phyloP scores from a whole-genome alignment of 2,329 filamentous ascomycete species.

The Didymella arachidicola region DNA sequence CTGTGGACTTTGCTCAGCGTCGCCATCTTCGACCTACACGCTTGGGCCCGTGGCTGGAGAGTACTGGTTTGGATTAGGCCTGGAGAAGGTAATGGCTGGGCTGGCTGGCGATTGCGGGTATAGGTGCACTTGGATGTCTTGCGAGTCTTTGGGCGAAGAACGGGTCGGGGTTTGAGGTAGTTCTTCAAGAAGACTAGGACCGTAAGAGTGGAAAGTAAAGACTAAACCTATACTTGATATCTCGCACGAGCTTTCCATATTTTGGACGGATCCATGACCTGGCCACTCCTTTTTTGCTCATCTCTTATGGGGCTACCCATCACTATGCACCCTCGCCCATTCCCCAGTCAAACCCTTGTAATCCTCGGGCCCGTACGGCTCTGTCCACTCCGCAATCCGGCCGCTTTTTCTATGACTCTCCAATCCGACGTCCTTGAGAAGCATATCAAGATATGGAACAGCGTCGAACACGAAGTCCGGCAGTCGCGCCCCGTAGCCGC shows the following conservation, averaged over 20 bases:
- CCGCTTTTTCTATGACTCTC: conserved; percentile 14
- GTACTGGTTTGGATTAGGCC: conserved; percentile 62
- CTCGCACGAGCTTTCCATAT: neutral
- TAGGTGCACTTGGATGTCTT: conserved; percentile 13
- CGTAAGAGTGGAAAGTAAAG: neutral
- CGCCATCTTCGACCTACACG: conserved; percentile 75
- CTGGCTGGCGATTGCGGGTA: conserved; percentile 62
- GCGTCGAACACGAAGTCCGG: conserved; percentile 80
- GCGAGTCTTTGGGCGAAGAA: conserved; percentile 19
- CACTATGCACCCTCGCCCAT: conserved; percentile 51
- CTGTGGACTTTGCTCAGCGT: conserved; percentile 67
- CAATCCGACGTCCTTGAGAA: conserved; percentile 24
- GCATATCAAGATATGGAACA: conserved; percentile 74
- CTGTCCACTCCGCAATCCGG: conserved; percentile 15
- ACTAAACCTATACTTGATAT: neutral
- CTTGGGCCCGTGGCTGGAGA: conserved; percentile 64
- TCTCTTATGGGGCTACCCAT: neutral
- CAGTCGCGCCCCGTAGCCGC: conserved; percentile 67
- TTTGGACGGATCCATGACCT: neutral
- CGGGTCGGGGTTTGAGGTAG: conserved; percentile 2
- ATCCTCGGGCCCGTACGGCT: conserved; percentile 67
- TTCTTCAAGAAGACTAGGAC: conserved; percentile 2
- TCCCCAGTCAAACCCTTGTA: conserved; percentile 64
- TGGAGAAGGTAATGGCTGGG: conserved; percentile 62
- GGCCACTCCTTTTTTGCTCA: too few relatives aligned